Evolutionary conservation across 768 basidiomycete genomes (phyloP), one percentile per base, ranked within the genome.

Genomic region (Crassisporium funariophilum): DNA sequence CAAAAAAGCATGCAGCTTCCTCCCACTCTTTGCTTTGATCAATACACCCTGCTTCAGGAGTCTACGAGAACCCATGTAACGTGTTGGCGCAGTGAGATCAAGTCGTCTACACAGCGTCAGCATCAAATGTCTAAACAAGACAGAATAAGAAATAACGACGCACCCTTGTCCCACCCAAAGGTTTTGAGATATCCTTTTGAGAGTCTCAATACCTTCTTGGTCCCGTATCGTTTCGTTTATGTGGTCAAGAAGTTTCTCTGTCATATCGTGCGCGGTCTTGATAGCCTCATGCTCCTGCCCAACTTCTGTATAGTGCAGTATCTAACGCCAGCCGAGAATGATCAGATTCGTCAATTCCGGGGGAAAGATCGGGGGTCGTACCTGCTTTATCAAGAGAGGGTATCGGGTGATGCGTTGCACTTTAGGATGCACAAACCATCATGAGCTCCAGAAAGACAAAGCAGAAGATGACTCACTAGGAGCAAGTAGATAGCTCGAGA

Each of bases 331-430:
- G 52, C 17, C 52, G 44, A 12, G 31, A 5, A 19, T 11, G 23
- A 19, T 15, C 13, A 13, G 29, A 21, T 10, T 15, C 2, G 17
- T 13, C 4, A 23, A 25, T n/a, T n/a, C n/a, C n/a, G n/a, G n/a
- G n/a, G n/a, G 8, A 1, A 11, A 21, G 0, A 13, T 4, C 4
- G 15, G 4, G 2, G 15, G 16, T 27, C 45, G 15, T 39, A 82
- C 84, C 67, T 91, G 89, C 44, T 84, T 83, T 53, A 98, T 84
- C 23, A 98, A 75, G 0, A 99, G 74, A 0, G 95, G 95, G 61
- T 98, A 99, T 46, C 92, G 78, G 0, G 95, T 97, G 46, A 98
- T 84, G 7, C 95, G 84, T 82, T 97, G 93, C 93, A 95, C 91
- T 93, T 50, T 8, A 15, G 33, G 24, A 19, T 23, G 29, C 22